Evolutionary conservation across 225 moss, liverwort and hornwort species (phyloP).

Genomic region (Polytrichum formosum): DNA sequence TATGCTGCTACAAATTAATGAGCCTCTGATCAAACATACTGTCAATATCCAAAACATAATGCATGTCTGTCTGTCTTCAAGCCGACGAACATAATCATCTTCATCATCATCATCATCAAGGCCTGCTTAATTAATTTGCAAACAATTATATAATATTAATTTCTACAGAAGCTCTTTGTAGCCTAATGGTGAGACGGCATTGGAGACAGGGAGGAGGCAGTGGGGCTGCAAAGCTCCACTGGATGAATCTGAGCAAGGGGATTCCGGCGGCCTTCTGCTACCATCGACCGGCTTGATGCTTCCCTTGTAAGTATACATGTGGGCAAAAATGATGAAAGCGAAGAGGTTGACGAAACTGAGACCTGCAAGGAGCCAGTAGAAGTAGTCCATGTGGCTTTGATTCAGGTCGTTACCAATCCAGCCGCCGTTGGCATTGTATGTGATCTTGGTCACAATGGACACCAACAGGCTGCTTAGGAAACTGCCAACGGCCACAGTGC

Average conservation of each 20-base stretch:
- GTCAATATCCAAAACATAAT: no score
- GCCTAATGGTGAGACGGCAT: constrained; percentile 30
- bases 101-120: no score
- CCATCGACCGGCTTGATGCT: constrained; percentile 19
- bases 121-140: no score
- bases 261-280: constrained; percentile 28
- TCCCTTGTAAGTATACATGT: constrained; percentile 75
- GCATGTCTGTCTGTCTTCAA: no score
- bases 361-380: constrained; percentile 89
- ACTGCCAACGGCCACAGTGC: constrained; percentile 98
- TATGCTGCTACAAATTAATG: no score
- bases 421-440: constrained; percentile 84
- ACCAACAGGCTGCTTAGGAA: constrained; percentile 94
- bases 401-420: constrained; percentile 98
- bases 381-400: constrained; percentile 88
- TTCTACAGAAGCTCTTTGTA: constrained; percentile 42
- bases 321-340: constrained; percentile 58
- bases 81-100: no score
- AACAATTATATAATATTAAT: not conserved
- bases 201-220: constrained; percentile 30
- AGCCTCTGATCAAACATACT: no score
- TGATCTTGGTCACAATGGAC: constrained; percentile 75
- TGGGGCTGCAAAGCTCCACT: constrained; percentile 47
- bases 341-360: constrained; percentile 73
- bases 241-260: constrained; percentile 45